Base-by-base conservation (phyloP, 345 rosid genomes). In the Viola odorata region DNA sequence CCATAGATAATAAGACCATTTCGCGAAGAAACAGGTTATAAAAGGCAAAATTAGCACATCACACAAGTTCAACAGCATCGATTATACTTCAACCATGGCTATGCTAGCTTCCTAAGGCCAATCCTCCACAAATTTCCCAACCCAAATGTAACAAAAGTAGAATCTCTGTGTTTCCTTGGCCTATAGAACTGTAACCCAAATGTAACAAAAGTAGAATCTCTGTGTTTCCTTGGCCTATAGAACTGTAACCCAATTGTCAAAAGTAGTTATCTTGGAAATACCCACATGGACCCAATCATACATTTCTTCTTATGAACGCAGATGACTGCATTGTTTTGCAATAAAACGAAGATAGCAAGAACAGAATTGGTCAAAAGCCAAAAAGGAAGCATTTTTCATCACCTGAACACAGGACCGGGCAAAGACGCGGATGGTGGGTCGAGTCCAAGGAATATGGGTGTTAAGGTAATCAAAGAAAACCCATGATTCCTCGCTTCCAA, bases 321-420 rank as follows among this genome's bases (percentile, higher is more conserved):
- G 44, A 62, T 47, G 14, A 15, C 10, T 5, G 5, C 50, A 47
- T 7, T 12, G 2, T 15, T 49, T 49, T 49, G 13, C 14, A n/a
- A 49, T 17, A 12, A 14, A 49, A 49, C 52, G n/a, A n/a, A n/a
- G n/a, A n/a, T 4, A 37, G 41, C 9, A 14, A 41, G 11, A 12
- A 40, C 0, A 12, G 9, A 40, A 7, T 23, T 23, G 32, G 32
- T 23, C 32, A 12, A 7, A 5, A 49, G 3, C 11, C 49, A 13
- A 53, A 0, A 10, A 51, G 57, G 17, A 17, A 15, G 11, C 17
- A 8, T 17, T 4, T 49, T 49, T 2, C 32, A 23, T 49, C 52
- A 91, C 96, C 98, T 89, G 96, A 17, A 82, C 72, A 65, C 81
- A 84, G 58, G 78, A 76, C 36, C 94, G 81, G 55, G 86, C 89